Evolutionary conservation across 768 basidiomycete genomes (phyloP).

Genomic region (Mycena leptocephala): DNA sequence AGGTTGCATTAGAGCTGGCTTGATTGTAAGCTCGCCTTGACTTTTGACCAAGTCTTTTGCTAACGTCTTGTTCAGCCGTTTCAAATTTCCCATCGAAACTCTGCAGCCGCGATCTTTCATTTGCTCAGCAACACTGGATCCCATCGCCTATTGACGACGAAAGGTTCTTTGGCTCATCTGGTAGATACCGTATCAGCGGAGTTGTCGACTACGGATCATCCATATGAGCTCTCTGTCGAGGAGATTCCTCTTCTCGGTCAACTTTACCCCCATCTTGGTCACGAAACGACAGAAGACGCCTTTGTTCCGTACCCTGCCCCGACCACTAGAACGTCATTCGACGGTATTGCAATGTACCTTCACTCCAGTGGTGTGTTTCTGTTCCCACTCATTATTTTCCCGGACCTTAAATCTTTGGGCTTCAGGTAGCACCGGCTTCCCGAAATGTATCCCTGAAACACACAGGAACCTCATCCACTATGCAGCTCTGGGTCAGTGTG

Average conservation of each 20-base stretch:
- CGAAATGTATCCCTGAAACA: slow-evolving; percentile 27
- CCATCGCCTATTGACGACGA: slow-evolving; percentile 20
- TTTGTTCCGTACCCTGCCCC: slow-evolving; percentile 48
- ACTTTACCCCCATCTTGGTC: slow-evolving; percentile 60
- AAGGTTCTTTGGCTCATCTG: background rate
- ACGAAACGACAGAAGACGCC: slow-evolving; percentile 47
- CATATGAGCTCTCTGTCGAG: slow-evolving; percentile 44
- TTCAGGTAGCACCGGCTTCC: slow-evolving; percentile 32
- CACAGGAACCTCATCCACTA: slow-evolving; percentile 17
- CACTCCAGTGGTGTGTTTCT: slow-evolving; percentile 48
- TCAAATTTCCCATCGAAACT: slow-evolving; percentile 59
- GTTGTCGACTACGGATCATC: background rate
- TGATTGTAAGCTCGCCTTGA: slow-evolving; percentile 44
- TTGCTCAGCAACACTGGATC: slow-evolving; percentile 52
- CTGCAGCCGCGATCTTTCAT: slow-evolving; percentile 52
- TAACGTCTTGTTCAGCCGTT: slow-evolving; percentile 49
- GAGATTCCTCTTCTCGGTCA: slow-evolving; percentile 52
- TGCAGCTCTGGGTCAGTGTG: background rate
- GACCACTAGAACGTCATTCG: slow-evolving; percentile 25
- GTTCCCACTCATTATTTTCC: background rate
- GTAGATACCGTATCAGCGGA: background rate
- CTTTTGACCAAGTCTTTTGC: background rate
- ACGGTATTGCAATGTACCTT: slow-evolving; percentile 53
- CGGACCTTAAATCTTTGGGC: background rate
- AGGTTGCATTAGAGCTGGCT: slow-evolving; percentile 56